Evolutionary conservation across 768 basidiomycete species (phyloP).

Genomic region (Strobilomyces dryophilus): DNA sequence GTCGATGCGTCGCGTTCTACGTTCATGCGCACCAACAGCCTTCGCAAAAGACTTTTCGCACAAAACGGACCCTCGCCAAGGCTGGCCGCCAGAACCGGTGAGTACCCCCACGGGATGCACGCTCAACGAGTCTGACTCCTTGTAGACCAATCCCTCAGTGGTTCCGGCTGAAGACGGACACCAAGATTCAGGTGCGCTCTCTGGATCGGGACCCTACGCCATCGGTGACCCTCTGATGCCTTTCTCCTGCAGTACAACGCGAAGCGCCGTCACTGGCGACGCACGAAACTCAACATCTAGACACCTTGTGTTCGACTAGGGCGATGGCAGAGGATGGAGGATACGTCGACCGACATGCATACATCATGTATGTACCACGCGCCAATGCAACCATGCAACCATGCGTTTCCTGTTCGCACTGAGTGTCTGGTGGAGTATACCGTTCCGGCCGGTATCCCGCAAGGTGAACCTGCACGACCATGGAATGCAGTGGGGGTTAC

Average conservation of each 20-base stretch:
- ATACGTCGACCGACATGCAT: conserved; percentile 12
- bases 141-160: conserved; percentile 94
- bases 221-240: not conserved
- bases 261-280: conserved; percentile 98
- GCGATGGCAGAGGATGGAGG: conserved; percentile 10
- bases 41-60: conserved; percentile 98
- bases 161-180: conserved; percentile 97
- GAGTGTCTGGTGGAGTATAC: not conserved
- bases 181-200: conserved; percentile 77
- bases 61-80: conserved; percentile 97
- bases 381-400: conserved; percentile 18
- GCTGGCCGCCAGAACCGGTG: conserved; percentile 93
- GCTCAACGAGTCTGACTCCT: not conserved
- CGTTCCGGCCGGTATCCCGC: too few species aligned
- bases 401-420: not conserved
- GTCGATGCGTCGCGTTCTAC: not conserved
- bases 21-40: conserved; percentile 51
- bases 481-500: too few species aligned
- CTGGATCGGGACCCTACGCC: not conserved
- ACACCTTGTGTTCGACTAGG: conserved; percentile 4
- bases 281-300: conserved; percentile 98
- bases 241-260: conserved; percentile 66
- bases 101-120: conserved; percentile 18
- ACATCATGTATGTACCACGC: conserved; percentile 30
- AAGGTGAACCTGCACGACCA: too few species aligned